Evolutionary conservation across 345 rosid species (phyloP), one percentile per base, ranked within the genome.

Genomic region (Passiflora organensis): DNA sequence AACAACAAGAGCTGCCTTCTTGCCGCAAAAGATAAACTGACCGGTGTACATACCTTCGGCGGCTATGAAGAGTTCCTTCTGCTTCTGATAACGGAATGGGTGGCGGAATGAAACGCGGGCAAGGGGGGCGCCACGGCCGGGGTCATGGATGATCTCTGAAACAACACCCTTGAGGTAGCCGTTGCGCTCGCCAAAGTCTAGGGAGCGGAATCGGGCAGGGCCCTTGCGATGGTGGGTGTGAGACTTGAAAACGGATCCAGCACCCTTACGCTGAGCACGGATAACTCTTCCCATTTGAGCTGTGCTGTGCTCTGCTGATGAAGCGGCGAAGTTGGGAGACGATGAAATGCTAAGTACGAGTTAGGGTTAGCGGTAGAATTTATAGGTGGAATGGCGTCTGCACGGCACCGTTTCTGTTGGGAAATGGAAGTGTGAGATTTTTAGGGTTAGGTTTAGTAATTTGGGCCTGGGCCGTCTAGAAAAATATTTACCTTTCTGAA

Each of bases 141-240:
- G 91, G 48, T 84, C 88, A 57, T 84, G 91, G 37, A 84, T 73
- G 70, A 84, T 67, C 28, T 82, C 91, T 8, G 85, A 77, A 13
- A 84, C 73, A 0, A 84, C 82, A 1, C 86, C 91, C 53, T 76
- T 82, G 10, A 84, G 71, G 51, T 82, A 82, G 0, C 91, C 91
- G 21, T 84, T 82, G 3, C 91, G 74, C 76, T 84, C 88, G 1
- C 88, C 86, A 60, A 73, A 84, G 24, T 84, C 91, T 63, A 84
- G 87, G 10, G 79, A 73, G 4, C 86, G 69, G 81, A 84, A 84
- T 10, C 83, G 73, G 5, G 88, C 86, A 0, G 91, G 82, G 2
- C 91, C 91, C 67, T 84, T 84, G 32, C 91, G 82, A 75, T 82
- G 87, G 73, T 84, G 87, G 25, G 85, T 82, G 70, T 84, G 87